Evolutionary conservation across 495 filamentous ascomycete genomes (phyloP).

Genomic region (Talaromyces thailandensis): DNA sequence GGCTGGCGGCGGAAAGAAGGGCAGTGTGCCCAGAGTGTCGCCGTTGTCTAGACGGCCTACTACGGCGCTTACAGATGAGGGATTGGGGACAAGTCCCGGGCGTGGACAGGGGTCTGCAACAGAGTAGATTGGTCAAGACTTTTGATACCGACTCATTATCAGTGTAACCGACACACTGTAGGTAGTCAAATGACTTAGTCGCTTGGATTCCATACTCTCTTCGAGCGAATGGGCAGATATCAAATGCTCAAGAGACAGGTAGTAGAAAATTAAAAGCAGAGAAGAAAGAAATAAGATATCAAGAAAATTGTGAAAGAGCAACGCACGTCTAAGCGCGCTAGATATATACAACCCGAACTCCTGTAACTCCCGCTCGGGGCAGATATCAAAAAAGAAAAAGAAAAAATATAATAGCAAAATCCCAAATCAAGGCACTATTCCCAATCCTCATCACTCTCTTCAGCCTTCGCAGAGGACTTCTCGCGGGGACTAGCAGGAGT

Average conservation of each 20-base stretch:
- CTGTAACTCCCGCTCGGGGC: not conserved
- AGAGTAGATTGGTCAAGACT: not conserved
- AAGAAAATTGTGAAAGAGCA: not conserved
- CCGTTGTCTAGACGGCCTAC: slow-evolving; percentile 20
- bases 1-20: not conserved
- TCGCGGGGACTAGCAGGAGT: slow-evolving; percentile 71
- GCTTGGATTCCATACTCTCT: not conserved
- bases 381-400: not conserved
- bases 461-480: slow-evolving; percentile 36
- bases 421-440: slow-evolving; percentile 41
- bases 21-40: slow-evolving; percentile 10
- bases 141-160: no score
- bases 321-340: not conserved
- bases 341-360: not conserved
- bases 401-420: not conserved
- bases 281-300: not conserved
- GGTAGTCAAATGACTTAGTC: no score
- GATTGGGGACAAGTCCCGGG: slow-evolving; percentile 8
- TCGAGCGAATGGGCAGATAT: not conserved
- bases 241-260: not conserved
- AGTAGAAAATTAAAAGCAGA: not conserved
- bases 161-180: no score
- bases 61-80: slow-evolving; percentile 9
- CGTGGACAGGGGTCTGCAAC: not conserved
- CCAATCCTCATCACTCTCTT: slow-evolving; percentile 72